A percentile compares a stretch with the other conserved stretches of the same genome.
Conservation (phyloP, 2,329 filamentous ascomycete species). For the Periconia digitata region DNA sequence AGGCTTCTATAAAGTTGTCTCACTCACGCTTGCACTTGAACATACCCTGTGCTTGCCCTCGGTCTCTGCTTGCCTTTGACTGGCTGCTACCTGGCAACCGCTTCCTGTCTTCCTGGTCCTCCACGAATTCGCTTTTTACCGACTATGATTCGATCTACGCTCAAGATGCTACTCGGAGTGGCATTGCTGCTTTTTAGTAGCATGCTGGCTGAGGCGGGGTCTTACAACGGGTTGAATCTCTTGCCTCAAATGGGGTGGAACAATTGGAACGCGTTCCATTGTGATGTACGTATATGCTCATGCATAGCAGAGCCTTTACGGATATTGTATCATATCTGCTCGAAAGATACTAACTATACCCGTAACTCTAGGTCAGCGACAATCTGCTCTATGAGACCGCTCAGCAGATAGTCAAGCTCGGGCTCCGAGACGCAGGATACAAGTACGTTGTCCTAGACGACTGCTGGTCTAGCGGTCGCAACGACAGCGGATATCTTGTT, state of each 20-base stretch:
- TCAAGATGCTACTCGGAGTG: conserved; percentile 2
- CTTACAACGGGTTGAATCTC: conserved; percentile 40
- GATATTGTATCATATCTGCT: too few relatives aligned
- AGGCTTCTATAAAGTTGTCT: too few relatives aligned
- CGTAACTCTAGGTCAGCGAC: conserved; percentile 30
- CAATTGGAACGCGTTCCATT: conserved; percentile 42
- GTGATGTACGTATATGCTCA: too few relatives aligned
- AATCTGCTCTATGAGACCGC: conserved; percentile 28
- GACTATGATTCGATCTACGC: conserved; percentile 8
- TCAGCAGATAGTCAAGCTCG: conserved; percentile 23
- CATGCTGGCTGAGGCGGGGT: conserved; percentile 13
- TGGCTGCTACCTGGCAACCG: too few relatives aligned
- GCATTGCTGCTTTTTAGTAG: conserved; percentile 9
- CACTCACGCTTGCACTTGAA: too few relatives aligned
- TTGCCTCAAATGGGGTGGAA: conserved; percentile 45
- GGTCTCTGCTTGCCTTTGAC: too few relatives aligned
- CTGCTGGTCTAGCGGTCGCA: conserved; percentile 57
- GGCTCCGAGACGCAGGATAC: conserved; percentile 33
- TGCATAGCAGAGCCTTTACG: too few relatives aligned
- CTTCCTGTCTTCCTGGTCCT: too few relatives aligned
- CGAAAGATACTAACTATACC: too few relatives aligned
- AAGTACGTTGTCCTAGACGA: conserved; percentile 63
- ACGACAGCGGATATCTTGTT: conserved; percentile 41
- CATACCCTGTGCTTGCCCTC: too few relatives aligned
- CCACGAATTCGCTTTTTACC: neutral